Conservation (phyloP, 1,284 basidiomycete species). For the Cystobasidiaceae sp. region DNA sequence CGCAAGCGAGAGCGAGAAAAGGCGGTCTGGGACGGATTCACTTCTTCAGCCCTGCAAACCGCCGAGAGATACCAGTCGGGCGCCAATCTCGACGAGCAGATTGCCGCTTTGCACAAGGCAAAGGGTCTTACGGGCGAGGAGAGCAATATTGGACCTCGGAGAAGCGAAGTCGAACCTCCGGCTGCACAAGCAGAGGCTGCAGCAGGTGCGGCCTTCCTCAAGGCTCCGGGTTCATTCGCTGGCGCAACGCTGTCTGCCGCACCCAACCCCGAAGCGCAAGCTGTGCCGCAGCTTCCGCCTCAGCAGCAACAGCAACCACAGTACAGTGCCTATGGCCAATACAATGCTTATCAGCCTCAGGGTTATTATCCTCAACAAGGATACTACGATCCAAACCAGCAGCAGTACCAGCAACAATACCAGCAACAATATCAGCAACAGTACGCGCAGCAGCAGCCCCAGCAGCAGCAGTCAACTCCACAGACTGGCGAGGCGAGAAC, state of each 20-base stretch:
- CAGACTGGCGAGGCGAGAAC: constrained; percentile 4
- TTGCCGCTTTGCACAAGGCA: constrained; percentile 83
- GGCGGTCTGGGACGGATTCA: constrained; percentile 90
- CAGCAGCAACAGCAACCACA: constrained; percentile 4
- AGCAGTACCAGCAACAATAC: constrained; percentile 7
- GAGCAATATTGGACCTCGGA: constrained; percentile 20
- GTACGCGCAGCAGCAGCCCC: constrained; percentile 5
- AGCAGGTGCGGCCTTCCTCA: constrained; percentile 7
- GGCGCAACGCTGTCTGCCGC: constrained; percentile 24
- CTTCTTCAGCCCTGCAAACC: constrained; percentile 78
- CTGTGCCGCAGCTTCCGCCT: constrained; percentile 1
- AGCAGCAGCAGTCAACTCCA: background rate
- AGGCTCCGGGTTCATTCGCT: constrained; percentile 20
- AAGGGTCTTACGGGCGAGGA: constrained; percentile 61
- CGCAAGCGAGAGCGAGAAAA: constrained; percentile 76
- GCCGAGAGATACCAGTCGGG: constrained; percentile 83
- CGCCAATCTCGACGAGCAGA: constrained; percentile 90
- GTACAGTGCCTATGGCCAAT: constrained; percentile 3
- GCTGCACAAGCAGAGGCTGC: constrained; percentile 14
- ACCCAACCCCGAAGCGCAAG: constrained; percentile 26
- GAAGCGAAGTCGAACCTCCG: background rate
- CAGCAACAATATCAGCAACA: constrained; percentile 15
- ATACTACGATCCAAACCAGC: constrained; percentile 16
- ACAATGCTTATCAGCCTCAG: constrained; percentile 7
- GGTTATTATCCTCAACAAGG: constrained; percentile 20